A percentile compares a stretch with the other conserved stretches of the same genome.
phyloP scores from a whole-genome alignment of 2,329 filamentous ascomycete genomes.

The Monilinia laxa region DNA sequence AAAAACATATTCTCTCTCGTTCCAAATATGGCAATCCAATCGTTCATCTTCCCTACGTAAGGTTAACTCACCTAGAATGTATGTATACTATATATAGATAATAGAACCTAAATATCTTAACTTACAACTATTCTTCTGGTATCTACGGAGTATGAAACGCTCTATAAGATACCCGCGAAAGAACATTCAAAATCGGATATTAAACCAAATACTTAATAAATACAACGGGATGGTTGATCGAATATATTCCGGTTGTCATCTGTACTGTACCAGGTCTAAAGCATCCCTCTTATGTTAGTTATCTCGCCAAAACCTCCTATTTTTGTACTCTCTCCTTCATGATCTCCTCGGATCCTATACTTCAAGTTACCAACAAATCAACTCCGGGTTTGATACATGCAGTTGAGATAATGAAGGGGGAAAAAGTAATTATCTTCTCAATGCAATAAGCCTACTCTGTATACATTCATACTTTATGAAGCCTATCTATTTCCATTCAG shows the following conservation, averaged over 20 bases:
- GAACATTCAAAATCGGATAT: not conserved
- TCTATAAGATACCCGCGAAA: not conserved
- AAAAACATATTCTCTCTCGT: too few relatives aligned
- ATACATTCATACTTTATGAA: not conserved
- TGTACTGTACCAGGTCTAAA: not conserved
- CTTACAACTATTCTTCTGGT: too few relatives aligned
- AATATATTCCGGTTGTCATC: not conserved
- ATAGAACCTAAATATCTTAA: too few relatives aligned
- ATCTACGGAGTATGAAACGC: not conserved
- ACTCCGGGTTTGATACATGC: too few relatives aligned
- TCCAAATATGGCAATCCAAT: too few relatives aligned
- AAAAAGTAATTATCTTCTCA: slow-evolving; percentile 11
- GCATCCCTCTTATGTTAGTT: not conserved
- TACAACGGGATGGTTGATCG: not conserved
- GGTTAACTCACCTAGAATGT: too few relatives aligned
- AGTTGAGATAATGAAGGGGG: not conserved
- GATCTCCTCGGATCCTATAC: not conserved
- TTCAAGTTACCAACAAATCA: not conserved
- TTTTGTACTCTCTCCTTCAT: not conserved
- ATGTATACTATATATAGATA: too few relatives aligned
- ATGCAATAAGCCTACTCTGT: not conserved
- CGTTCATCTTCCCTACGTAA: too few relatives aligned
- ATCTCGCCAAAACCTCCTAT: slow-evolving; percentile 14
- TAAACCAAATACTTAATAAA: not conserved
- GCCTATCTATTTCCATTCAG: not conserved